phyloP scores from a whole-genome alignment of 306 rosid species.

The Cucurbita argyrosperma region DNA sequence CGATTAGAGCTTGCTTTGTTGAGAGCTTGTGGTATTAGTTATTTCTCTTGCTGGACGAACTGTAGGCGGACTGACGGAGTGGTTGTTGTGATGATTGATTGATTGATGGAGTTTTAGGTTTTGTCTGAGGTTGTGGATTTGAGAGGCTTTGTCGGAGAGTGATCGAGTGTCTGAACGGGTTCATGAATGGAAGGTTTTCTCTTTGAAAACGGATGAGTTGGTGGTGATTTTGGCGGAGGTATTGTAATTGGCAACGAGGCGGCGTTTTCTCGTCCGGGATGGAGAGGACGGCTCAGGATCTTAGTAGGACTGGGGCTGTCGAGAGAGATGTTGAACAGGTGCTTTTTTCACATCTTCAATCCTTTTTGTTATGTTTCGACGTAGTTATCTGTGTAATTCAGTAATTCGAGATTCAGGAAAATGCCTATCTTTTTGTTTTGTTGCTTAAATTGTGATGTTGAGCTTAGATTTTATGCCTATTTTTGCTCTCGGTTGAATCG shows the following conservation, averaged over 20 bases:
- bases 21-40: constrained; percentile 6
- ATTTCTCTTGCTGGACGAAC: constrained; percentile 18
- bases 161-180: constrained; percentile 20
- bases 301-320: constrained; percentile 64
- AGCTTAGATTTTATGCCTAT: not conserved
- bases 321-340: constrained; percentile 99
- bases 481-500: not conserved
- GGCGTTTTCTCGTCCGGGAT: constrained; percentile 34
- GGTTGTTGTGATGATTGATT: constrained; percentile 37
- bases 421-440: not conserved
- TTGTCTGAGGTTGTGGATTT: constrained; percentile 17
- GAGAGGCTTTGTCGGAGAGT: constrained; percentile 20
- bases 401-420: not conserved
- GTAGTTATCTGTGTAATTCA: not conserved
- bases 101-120: constrained; percentile 33
- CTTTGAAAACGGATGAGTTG: constrained; percentile 40
- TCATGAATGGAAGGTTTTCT: constrained; percentile 61
- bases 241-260: constrained; percentile 24
- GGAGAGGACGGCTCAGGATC: constrained; percentile 85
- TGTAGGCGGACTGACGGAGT: constrained; percentile 8
- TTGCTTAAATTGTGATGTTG: not conserved
- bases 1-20: constrained; percentile 16
- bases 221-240: constrained; percentile 25
- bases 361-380: constrained; percentile 7
- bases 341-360: not conserved